Percentiles rank a stretch among this genome's conserved stretches.
These are phyloP conservation scores for Boehmeria nivea DNA, from an alignment of 306 rosid species.

Conservation along the genomic window DNA sequence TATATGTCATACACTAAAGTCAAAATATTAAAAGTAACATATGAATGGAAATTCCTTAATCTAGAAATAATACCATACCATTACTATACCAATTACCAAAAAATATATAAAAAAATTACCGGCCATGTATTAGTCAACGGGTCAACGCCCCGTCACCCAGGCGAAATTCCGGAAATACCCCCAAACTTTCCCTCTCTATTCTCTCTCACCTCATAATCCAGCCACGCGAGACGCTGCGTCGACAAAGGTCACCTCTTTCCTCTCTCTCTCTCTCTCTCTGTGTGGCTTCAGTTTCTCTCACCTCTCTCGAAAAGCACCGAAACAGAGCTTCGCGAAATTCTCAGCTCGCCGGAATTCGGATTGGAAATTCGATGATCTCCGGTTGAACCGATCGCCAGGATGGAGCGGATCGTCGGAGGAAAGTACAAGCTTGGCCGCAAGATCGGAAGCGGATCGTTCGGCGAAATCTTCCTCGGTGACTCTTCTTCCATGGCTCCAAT, in stretches of 20 bases:
- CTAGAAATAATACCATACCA: too few relatives aligned
- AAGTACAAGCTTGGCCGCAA: constrained; percentile 91
- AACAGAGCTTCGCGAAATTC: neutral
- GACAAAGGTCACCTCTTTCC: neutral
- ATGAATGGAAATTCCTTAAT: too few relatives aligned
- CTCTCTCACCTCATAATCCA: neutral
- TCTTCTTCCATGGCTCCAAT: neutral
- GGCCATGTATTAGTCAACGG: constrained; percentile 1
- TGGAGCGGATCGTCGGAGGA: constrained; percentile 83
- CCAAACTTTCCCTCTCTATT: neutral
- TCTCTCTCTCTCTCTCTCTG: constrained; percentile 5
- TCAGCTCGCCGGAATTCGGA: neutral
- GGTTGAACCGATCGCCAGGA: constrained; percentile 30
- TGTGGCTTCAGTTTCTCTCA: constrained; percentile 27
- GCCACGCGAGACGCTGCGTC: neutral
- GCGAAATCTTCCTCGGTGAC: constrained; percentile 87
- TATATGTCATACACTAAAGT: too few relatives aligned
- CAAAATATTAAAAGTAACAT: too few relatives aligned
- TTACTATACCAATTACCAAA: too few relatives aligned
- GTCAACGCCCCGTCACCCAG: neutral
- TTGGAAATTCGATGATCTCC: constrained; percentile 23
- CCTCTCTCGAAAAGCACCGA: too few relatives aligned
- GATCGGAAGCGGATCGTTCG: constrained; percentile 99
- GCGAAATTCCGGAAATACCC: constrained; percentile 19
- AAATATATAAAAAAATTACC: too few relatives aligned